Conservation (phyloP, 768 basidiomycete genomes). For the Obba rivulosa region DNA sequence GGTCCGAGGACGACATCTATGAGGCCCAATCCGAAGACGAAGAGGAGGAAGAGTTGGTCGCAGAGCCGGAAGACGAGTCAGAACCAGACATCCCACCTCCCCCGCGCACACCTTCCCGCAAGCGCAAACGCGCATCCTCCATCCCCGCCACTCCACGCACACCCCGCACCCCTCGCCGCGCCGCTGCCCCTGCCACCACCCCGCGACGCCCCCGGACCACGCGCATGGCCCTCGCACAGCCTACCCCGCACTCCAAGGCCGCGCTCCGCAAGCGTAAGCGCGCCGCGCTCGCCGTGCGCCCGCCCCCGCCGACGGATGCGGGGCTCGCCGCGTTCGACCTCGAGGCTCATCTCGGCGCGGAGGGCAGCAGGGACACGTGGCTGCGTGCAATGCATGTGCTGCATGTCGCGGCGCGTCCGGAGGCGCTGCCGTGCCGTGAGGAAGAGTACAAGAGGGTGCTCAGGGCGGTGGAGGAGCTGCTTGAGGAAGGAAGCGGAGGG, state of each 20-base stretch:
- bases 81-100: constrained; percentile 15
- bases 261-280: constrained; percentile 46
- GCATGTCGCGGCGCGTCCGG: constrained; percentile 91
- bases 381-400: constrained; percentile 84
- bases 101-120: constrained; percentile 40
- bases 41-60: constrained; percentile 9
- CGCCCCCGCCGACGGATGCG: constrained; percentile 29
- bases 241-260: constrained; percentile 75
- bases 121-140: constrained; percentile 37
- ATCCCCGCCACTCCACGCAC: constrained; percentile 10
- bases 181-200: constrained; percentile 9
- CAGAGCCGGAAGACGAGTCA: constrained; percentile 6
- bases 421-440: constrained; percentile 83
- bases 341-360: constrained; percentile 22
- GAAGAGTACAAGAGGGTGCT: constrained; percentile 77
- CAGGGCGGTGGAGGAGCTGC: constrained; percentile 70
- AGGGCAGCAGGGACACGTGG: constrained; percentile 55
- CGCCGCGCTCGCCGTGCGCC: constrained; percentile 29
- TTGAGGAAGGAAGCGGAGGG: constrained; percentile 92
- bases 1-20: neutral
- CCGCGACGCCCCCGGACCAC: constrained; percentile 12
- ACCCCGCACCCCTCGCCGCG: constrained; percentile 10
- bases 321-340: constrained; percentile 28
- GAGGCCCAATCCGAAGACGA: constrained; percentile 11
- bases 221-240: constrained; percentile 44